Percentiles rank a stretch among this genome's conserved stretches.
These are phyloP conservation scores for Heliophila coronopifolia DNA, from an alignment of 441 rosid species.

Conservation along the genomic window DNA sequence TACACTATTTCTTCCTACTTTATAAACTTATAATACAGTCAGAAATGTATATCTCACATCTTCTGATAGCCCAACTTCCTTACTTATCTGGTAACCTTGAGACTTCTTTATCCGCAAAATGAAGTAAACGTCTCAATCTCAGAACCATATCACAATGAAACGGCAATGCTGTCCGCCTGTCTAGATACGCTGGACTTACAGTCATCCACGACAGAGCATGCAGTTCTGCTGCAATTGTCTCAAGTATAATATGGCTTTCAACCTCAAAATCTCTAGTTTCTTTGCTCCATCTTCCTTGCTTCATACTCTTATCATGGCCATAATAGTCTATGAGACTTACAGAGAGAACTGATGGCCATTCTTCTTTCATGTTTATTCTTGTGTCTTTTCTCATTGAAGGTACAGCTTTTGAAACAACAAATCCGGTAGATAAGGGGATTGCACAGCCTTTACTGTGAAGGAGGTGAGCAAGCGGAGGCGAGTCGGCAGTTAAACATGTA, in stretches of 20 bases:
- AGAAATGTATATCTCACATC: too few relatives aligned
- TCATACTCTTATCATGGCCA: slow-evolving; percentile 60
- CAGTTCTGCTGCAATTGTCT: slow-evolving; percentile 81
- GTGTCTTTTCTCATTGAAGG: slow-evolving; percentile 83
- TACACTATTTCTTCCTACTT: too few relatives aligned
- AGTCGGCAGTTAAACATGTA: slow-evolving; percentile 94
- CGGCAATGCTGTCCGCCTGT: slow-evolving; percentile 83
- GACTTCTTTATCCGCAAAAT: slow-evolving; percentile 92
- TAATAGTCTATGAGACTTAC: slow-evolving; percentile 85
- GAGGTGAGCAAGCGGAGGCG: slow-evolving; percentile 99
- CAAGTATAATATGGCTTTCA: slow-evolving; percentile 74
- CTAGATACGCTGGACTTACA: slow-evolving; percentile 76
- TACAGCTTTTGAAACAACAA: slow-evolving; percentile 88
- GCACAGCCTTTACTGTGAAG: slow-evolving; percentile 96
- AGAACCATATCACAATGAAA: slow-evolving; percentile 95
- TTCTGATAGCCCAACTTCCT: slow-evolving; percentile 6
- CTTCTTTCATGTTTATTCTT: slow-evolving; percentile 62
- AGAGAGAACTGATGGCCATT: slow-evolving; percentile 94
- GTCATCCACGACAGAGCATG: slow-evolving; percentile 99
- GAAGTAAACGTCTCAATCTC: slow-evolving; percentile 90
- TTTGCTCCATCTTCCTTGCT: slow-evolving; percentile 61
- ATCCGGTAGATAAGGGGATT: slow-evolving; percentile 82
- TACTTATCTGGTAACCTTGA: slow-evolving; percentile 56
- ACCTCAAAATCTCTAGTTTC: slow-evolving; percentile 72
- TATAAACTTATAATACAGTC: too few relatives aligned